Evolutionary conservation across 139 green algal genomes (phyloP), one percentile per base, ranked within the genome.

Genomic region (Raphidocelis subcapitata): DNA sequence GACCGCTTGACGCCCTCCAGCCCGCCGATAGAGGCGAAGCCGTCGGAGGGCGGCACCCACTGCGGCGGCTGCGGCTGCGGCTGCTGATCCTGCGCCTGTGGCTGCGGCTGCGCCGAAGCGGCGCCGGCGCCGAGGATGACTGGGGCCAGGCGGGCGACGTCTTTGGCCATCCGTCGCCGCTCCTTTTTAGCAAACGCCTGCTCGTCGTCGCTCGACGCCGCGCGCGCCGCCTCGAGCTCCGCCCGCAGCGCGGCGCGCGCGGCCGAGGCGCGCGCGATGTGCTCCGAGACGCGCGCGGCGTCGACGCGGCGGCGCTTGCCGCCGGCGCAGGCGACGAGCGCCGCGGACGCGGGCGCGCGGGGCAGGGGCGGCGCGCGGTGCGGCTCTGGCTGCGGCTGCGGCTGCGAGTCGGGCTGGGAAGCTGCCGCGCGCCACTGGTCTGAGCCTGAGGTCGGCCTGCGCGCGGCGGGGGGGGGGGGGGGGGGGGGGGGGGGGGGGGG

Each of bases 141-240:
- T 16, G 84, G 84, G 61, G 76, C 69, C 44, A 91, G 77, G 28
- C 66, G 69, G 31, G 65, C 72, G 5, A 31, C 74, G 78, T 92
- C 87, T 15, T 82, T 81, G 0, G 29, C 69, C 28, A 82, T 18
- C 3, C 85, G 62, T 0, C 44, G 46, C 3, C 52, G 41, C 78
- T 92, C 84, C 74, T 88, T 90, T 23, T 36, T 71, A 1, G 47
- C 28, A 54, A 89, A 92, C 56, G 79, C 77, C 54, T 77, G 72
- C 52, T 92, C 86, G 52, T 92, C 86, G 49, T 88, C 84, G 2
- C 85, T 76, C 23, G 67, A 63, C 49, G 56, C 60, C 10, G 47
- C 23, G 14, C 36, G n/a, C 23, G 62, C 60, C 20, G 32, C 60
- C 24, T 35, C 60, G 2, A 29, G 15, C 23, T 28, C 36, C 55